Evolutionary conservation across 2,329 filamentous ascomycete species (phyloP), one percentile per base, ranked within the genome.

Genomic region (Xylaria sp.): DNA sequence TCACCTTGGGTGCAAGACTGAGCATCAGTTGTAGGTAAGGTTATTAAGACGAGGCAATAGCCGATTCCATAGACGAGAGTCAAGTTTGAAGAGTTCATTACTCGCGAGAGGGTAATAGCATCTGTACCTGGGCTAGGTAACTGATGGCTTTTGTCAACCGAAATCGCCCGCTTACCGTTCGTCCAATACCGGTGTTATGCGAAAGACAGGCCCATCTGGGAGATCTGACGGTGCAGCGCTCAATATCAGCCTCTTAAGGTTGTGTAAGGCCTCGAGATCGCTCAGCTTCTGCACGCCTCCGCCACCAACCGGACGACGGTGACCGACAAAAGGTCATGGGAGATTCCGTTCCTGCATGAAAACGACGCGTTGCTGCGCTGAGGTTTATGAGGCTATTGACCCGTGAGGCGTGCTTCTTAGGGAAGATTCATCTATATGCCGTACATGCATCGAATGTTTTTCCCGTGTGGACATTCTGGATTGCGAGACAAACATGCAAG

Each of bases 401-500:
- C 49, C 16, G 30, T 53, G 35, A 42, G 19, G 4, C 34, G 39
- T 39, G 48, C 49, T 55, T 10, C 49, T 55, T 10, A 47, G n/a
- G 48, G n/a, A 55, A 53, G 3, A 39, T 8, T 23, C 11, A 35
- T 35, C 13, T 34, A 54, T 50, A 35, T 54, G 2, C 8, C 11
- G 37, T 42, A 42, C 8, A 42, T 42, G 23, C 44, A 44, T 19
- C 13, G 23, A n/a, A 50, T 50, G 11, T 37, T 16, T 23, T 11
- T 19, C 16, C 42, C 39, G 42, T 51, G 13, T 54, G 16, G 52
- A 37, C 57, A 54, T 46, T 59, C 59, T 59, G 59, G 62, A 60
- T 51, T 63, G 58, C 62, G 63, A 63, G 63, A 63, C 47, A 58
- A 54, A 30, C 50, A 64, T 62, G 60, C 60, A 64, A 51, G 52